These are phyloP conservation scores for Pichia sp. DNA, from an alignment of 1,139 yeast species.

Conservation along the genomic window DNA sequence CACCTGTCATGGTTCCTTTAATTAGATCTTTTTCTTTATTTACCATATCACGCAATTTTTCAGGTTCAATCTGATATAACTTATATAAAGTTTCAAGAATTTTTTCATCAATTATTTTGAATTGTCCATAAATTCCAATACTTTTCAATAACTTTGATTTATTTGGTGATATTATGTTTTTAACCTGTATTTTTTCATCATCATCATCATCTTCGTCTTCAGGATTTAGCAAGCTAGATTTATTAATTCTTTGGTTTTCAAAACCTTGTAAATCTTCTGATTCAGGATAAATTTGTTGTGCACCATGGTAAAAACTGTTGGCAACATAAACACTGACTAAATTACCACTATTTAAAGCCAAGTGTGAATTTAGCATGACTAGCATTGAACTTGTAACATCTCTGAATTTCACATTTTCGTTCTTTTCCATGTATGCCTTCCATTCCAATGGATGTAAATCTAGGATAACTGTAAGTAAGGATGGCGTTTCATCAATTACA, in stretches of 20 bases:
- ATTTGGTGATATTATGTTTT: neutral
- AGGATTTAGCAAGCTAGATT: neutral
- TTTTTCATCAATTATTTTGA: conserved; percentile 71
- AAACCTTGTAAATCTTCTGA: conserved; percentile 9
- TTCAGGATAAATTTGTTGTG: conserved; percentile 64
- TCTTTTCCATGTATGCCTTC: conserved; percentile 41
- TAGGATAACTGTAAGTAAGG: conserved; percentile 68
- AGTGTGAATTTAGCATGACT: conserved; percentile 77
- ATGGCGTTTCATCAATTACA: conserved; percentile 63
- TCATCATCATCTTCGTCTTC: conserved; percentile 6
- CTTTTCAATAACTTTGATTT: conserved; percentile 27
- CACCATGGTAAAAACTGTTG: conserved; percentile 52
- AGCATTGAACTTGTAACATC: conserved; percentile 55
- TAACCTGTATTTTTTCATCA: neutral
- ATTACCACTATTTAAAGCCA: conserved; percentile 79
- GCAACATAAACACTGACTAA: conserved; percentile 79
- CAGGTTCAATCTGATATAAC: conserved; percentile 36
- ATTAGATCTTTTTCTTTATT: conserved; percentile 21
- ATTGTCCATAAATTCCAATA: conserved; percentile 78
- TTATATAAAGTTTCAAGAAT: conserved; percentile 57
- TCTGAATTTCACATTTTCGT: conserved; percentile 38
- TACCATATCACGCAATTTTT: conserved; percentile 13
- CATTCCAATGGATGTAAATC: conserved; percentile 79
- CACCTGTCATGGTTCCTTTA: conserved; percentile 64
- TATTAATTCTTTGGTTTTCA: neutral